Evolutionary conservation across 108 stramenopile genomes (phyloP).

Genomic region (Mediolabrus comicus): DNA sequence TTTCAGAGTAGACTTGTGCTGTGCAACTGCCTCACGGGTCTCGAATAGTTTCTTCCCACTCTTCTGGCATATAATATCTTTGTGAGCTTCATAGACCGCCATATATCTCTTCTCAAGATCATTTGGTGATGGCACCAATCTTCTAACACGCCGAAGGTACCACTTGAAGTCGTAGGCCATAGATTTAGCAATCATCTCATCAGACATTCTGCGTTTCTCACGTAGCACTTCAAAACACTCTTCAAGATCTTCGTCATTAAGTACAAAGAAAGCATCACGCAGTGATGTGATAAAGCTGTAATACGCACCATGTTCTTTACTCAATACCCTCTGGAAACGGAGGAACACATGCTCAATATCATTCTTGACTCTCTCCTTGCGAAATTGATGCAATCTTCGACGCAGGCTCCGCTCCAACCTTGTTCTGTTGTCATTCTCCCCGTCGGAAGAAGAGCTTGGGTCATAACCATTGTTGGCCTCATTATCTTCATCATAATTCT

Average conservation of each 20-base stretch:
- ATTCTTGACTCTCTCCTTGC: slow-evolving; percentile 7
- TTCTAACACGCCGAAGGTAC: neutral
- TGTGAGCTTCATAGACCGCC: too few species aligned
- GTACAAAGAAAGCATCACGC: slow-evolving; percentile 12
- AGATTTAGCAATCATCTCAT: neutral
- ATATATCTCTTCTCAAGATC: neutral
- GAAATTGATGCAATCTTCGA: neutral
- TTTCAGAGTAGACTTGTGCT: too few species aligned
- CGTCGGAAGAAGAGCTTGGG: neutral
- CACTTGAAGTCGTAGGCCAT: slow-evolving; percentile 1
- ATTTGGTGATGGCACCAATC: slow-evolving; percentile 7
- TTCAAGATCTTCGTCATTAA: slow-evolving; percentile 12
- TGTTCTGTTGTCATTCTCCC: neutral
- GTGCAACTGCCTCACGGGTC: too few species aligned
- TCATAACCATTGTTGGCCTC: neutral
- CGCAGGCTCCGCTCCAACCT: neutral
- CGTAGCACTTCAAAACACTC: slow-evolving; percentile 1
- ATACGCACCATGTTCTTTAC: slow-evolving; percentile 14
- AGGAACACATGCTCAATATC: slow-evolving; percentile 15
- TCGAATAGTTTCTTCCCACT: too few species aligned
- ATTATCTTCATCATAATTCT: neutral
- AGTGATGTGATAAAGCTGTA: neutral
- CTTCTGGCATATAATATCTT: too few species aligned
- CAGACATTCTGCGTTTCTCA: slow-evolving; percentile 1
- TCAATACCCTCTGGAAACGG: slow-evolving; percentile 1